These are phyloP conservation scores for Tricholoma flavovirens DNA, from an alignment of 768 basidiomycete species.

Conservation along the genomic window DNA sequence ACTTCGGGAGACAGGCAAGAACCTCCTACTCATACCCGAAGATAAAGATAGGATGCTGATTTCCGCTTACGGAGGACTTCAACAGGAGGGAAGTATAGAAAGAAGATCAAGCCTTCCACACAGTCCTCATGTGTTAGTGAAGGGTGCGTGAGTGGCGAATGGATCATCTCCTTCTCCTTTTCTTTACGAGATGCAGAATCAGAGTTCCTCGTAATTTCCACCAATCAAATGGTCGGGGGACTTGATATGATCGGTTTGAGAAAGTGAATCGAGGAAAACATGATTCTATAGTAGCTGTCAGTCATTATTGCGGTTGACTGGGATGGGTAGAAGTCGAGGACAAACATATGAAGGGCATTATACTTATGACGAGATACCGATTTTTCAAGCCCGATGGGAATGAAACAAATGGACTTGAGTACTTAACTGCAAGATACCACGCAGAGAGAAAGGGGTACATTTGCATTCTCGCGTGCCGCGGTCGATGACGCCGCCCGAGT, in stretches of 20 bases:
- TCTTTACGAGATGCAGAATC: neutral
- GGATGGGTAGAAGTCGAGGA: neutral
- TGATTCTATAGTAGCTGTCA: neutral
- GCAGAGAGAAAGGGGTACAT: neutral
- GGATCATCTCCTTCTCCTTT: neutral
- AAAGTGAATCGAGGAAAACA: neutral
- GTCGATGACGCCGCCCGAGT: neutral
- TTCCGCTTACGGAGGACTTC: neutral
- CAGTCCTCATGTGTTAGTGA: too few species aligned
- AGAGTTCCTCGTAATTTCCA: neutral
- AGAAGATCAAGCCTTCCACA: too few species aligned
- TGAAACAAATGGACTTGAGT: neutral
- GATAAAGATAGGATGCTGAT: neutral
- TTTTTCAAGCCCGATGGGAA: neutral
- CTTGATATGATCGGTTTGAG: neutral
- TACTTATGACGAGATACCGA: neutral
- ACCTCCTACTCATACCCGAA: neutral
- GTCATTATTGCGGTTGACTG: neutral
- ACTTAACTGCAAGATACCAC: neutral
- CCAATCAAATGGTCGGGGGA: neutral
- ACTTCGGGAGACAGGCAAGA: neutral
- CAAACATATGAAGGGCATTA: neutral
- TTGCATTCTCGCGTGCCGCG: neutral
- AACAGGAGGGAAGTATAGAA: neutral
- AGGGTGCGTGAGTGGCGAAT: too few species aligned